These are phyloP conservation scores for Triangularia setosa DNA, from an alignment of 2,329 filamentous ascomycete genomes.

Conservation along the genomic window DNA sequence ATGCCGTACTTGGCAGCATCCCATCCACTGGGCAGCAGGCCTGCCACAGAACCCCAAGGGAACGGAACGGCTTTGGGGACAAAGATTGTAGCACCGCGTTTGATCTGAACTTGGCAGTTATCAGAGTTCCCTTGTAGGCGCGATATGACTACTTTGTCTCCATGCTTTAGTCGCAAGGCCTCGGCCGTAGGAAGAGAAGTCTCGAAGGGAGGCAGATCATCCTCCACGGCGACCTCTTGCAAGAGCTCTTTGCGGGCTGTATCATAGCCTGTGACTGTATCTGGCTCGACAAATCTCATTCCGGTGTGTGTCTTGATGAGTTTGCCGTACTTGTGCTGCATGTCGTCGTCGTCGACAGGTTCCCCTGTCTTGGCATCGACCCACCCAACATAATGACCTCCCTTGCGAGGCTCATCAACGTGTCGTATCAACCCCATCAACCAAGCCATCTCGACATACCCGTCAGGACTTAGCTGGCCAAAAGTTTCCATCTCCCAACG, in stretches of 20 bases:
- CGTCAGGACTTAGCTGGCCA: slow-evolving; percentile 94
- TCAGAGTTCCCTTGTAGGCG: slow-evolving; percentile 82
- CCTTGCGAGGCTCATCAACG: slow-evolving; percentile 95
- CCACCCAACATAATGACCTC: slow-evolving; percentile 94
- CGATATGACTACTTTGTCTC: slow-evolving; percentile 95
- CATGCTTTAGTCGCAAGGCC: slow-evolving; percentile 95
- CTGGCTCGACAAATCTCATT: slow-evolving; percentile 95
- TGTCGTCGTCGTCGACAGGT: slow-evolving; percentile 94
- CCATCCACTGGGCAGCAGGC: slow-evolving; percentile 96
- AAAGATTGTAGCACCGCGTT: slow-evolving; percentile 90
- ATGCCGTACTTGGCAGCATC: slow-evolving; percentile 94
- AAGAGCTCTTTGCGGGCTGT: slow-evolving; percentile 98
- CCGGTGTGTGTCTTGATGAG: slow-evolving; percentile 93
- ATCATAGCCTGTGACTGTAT: slow-evolving; percentile 96
- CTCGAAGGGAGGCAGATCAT: slow-evolving; percentile 96
- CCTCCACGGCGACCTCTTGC: slow-evolving; percentile 95
- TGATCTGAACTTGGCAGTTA: slow-evolving; percentile 90
- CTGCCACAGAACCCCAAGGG: slow-evolving; percentile 84
- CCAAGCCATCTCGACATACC: slow-evolving; percentile 99
- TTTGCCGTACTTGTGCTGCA: slow-evolving; percentile 97
- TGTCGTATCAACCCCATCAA: slow-evolving; percentile 99
- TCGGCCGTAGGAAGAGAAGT: slow-evolving; percentile 94
- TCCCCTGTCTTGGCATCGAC: slow-evolving; percentile 92
- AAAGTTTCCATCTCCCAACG: slow-evolving; percentile 99
- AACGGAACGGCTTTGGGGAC: slow-evolving; percentile 97